Base-by-base conservation (phyloP, 129 eudicot species). In the Saposhnikovia divaricata region DNA sequence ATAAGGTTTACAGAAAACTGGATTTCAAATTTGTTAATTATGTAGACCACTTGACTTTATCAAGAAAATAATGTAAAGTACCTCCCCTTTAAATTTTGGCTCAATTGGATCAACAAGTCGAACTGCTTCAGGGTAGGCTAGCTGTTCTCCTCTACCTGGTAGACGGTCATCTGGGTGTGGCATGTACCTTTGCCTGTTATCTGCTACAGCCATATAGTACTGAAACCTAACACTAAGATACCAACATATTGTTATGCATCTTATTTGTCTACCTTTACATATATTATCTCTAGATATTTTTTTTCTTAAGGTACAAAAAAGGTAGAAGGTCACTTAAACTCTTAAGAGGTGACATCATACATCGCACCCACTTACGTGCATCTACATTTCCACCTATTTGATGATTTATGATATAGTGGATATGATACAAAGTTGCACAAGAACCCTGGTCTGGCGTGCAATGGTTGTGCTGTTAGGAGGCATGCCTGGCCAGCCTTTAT, bases 51-150 rank as follows among this genome's bases (percentile, higher is more conserved):
- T n/a, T 39, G 47, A 38, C 45, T 19, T 39, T 9, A 9, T 3
- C 15, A 59, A 37, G 45, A 51, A 76, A 53, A 34, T 5, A 76
- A 23, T 61, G 48, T 2, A 65, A 80, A 46, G 43, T 80, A 84
- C 93, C 89, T 89, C 86, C 79, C 90, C 93, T 81, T 59, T 83
- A 79, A 89, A 84, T 63, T 87, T 77, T 19, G 81, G 85, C 79
- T 89, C 90, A 71, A 89, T 55, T 2, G 93, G 93, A 68, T 89
- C 65, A 50, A 85, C 87, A 63, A 89, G 89, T 23, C 78, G 84
- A 77, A 89, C 90, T 55, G 90, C 93, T 82, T 89, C 93, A 5
- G 87, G 87, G 77, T 89, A 89, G 46, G 83, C 90, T 59, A 89
- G 79, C 42, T 63, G 39, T 87, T 89, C 82, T 23, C 93, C 86